Base-by-base conservation (phyloP, 495 filamentous ascomycete species). In the Tuber calosporum region DNA sequence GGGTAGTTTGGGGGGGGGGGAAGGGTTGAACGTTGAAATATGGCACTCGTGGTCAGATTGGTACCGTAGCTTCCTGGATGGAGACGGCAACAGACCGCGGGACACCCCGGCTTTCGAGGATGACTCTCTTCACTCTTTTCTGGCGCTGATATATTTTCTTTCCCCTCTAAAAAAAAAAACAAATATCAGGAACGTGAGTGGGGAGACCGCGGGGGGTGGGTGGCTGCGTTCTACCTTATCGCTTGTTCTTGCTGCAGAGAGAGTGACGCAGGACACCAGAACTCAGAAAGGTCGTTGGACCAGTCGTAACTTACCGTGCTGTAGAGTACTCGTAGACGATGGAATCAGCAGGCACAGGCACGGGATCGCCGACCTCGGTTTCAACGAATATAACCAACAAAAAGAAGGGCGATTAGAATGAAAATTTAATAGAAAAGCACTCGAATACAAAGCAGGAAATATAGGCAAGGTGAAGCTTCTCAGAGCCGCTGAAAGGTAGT, bases 161-260 rank as follows among this genome's bases (percentile, higher is more conserved):
- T 26, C 9, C 53, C 53, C 30, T 30, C 53, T 22, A 62, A 62
- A 62, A 62, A 62, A 62, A 62, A 62, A 58, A 62, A 62, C 8
- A 62, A 62, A n/a, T 30, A 30, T 30, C n/a, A 62, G 26, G 69
- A 69, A 45, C 42, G 69, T 67, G 71, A 67, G 75, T 69, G 70
- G 76, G 73, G 70, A 74, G 73, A 70, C 73, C 74, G 75, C 76
- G 70, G 72, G 68, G 58, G 70, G 66, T 76, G 74, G 73, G 74
- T 78, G 76, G 74, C 67, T 73, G 38, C 67, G 76, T 72, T 19
- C 66, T 53, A 75, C 69, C 76, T 77, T 78, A 77, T 77, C 76
- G 72, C 70, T 73, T 69, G 42, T 71, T 71, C 36, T 68, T 77
- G 73, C 76, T 71, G 30, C 58, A 40, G 42, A 43, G 40, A 39